phyloP scores from a whole-genome alignment of 495 filamentous ascomycete species.

The Bacidia gigantensis region DNA sequence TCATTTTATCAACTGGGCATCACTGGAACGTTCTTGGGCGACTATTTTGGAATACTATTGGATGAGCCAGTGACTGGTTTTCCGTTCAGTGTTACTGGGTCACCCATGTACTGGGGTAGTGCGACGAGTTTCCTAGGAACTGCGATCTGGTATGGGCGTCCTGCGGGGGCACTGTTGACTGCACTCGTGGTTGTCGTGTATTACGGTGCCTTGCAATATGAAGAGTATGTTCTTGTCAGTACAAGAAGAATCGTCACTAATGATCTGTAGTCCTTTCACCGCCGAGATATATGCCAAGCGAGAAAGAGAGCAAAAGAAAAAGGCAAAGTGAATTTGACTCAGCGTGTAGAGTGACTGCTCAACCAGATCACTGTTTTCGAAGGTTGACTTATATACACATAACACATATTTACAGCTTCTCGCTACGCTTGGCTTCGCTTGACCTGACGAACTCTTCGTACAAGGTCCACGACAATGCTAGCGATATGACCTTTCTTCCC shows the following conservation, averaged over 20 bases:
- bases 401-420: conserved; percentile 6
- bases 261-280: conserved; percentile 63
- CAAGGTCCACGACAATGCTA: conserved; percentile 85
- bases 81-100: conserved; percentile 83
- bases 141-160: conserved; percentile 78
- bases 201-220: conserved; percentile 68
- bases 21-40: conserved; percentile 91
- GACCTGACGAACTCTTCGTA: conserved; percentile 84
- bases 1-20: conserved; percentile 89
- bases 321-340: conserved; percentile 17
- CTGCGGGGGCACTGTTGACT: conserved; percentile 71
- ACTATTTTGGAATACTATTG: conserved; percentile 98
- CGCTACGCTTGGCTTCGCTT: conserved; percentile 51
- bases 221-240: conserved; percentile 48
- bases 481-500: conserved; percentile 80
- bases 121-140: conserved; percentile 84
- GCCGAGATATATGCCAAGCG: conserved; percentile 87
- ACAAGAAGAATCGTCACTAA: background rate
- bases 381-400: background rate
- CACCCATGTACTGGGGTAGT: conserved; percentile 94
- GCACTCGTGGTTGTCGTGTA: conserved; percentile 65
- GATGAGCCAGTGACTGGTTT: conserved; percentile 84
- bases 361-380: background rate
- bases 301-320: conserved; percentile 36
- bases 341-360: background rate